These are phyloP conservation scores for Sclerotinia nivalis DNA, from an alignment of 2,329 filamentous ascomycete genomes.

Conservation along the genomic window DNA sequence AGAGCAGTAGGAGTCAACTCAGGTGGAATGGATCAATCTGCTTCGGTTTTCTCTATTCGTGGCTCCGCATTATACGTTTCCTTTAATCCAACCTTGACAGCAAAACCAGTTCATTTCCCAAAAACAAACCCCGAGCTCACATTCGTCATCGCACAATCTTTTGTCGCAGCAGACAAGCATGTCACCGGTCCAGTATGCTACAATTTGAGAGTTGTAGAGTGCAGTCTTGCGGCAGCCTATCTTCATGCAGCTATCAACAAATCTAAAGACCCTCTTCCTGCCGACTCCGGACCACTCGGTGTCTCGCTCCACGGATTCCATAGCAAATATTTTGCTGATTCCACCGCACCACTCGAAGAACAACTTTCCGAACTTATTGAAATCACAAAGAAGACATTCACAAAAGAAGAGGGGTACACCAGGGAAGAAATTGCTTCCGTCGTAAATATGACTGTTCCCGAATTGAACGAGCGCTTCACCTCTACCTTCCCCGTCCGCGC, in stretches of 20 bases:
- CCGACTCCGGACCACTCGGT: slow-evolving; percentile 79
- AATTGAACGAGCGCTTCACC: slow-evolving; percentile 77
- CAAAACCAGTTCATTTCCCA: slow-evolving; percentile 78
- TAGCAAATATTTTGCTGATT: slow-evolving; percentile 65
- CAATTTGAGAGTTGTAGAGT: slow-evolving; percentile 95
- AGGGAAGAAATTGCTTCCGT: slow-evolving; percentile 77
- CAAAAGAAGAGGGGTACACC: slow-evolving; percentile 81
- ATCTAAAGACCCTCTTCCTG: slow-evolving; percentile 61
- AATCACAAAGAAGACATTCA: slow-evolving; percentile 69
- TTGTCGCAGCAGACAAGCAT: slow-evolving; percentile 92
- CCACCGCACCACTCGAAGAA: slow-evolving; percentile 50
- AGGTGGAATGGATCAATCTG: slow-evolving; percentile 96
- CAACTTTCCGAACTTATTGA: slow-evolving; percentile 75
- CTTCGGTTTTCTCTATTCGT: slow-evolving; percentile 87
- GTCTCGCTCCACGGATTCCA: slow-evolving; percentile 86
- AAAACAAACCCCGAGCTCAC: slow-evolving; percentile 78
- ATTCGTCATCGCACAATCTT: slow-evolving; percentile 93
- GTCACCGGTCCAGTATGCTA: slow-evolving; percentile 92
- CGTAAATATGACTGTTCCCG: slow-evolving; percentile 66
- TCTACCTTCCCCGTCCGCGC: slow-evolving; percentile 87
- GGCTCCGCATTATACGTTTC: slow-evolving; percentile 87
- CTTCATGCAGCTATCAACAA: slow-evolving; percentile 61
- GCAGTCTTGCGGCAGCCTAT: slow-evolving; percentile 78
- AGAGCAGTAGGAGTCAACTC: slow-evolving; percentile 94
- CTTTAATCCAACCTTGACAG: slow-evolving; percentile 78